Conservation (phyloP, 306 rosid genomes). For the Medicago lupulina region DNA sequence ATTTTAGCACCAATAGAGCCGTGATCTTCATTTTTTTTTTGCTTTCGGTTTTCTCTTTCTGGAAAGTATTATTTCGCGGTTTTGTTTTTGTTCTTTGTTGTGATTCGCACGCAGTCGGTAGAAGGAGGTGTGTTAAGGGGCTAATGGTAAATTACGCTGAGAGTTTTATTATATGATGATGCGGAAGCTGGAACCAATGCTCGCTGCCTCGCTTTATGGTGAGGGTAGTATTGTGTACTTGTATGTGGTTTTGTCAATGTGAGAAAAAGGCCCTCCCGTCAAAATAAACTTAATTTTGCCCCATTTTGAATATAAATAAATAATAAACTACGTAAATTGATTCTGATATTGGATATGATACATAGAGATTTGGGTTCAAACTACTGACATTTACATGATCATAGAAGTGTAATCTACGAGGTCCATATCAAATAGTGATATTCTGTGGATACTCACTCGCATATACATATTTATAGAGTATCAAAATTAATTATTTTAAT, state of each 20-base stretch:
- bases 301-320: no score
- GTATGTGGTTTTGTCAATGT: neutral
- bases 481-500: no score
- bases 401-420: no score
- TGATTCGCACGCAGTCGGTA: conserved; percentile 34
- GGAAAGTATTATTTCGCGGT: conserved; percentile 4
- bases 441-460: no score
- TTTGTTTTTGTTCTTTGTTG: conserved; percentile 17
- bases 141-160: neutral
- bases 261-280: neutral
- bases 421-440: no score
- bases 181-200: conserved; percentile 14
- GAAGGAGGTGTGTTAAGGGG: neutral
- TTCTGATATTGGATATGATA: no score
- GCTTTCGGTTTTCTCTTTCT: conserved; percentile 1
- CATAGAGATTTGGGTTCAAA: no score
- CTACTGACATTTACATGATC: no score
- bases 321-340: no score
- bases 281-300: no score
- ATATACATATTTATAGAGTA: no score
- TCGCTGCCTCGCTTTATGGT: neutral
- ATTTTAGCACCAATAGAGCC: conserved; percentile 82
- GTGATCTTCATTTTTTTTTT: conserved; percentile 87
- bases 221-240: conserved; percentile 32
- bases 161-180: neutral